Base-by-base conservation (phyloP, 2,329 filamentous ascomycete genomes). In the Sporothrix schenckii region DNA sequence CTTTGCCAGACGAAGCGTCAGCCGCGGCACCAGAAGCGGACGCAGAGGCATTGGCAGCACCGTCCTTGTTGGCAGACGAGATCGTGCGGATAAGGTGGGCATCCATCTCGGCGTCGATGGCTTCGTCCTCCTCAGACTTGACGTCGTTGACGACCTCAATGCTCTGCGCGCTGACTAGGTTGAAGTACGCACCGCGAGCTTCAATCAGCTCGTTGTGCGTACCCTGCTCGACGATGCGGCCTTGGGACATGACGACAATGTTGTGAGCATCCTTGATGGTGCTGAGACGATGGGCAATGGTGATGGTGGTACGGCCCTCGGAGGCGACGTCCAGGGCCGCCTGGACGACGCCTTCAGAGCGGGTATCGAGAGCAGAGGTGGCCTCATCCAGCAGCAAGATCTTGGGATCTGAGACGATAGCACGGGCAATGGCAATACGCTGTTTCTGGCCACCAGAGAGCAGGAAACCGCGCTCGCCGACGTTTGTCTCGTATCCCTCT, bases 401-500 rank as follows among this genome's bases (percentile, higher is more conserved):
- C 82, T 94, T 96, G 0, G 94, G 94, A 75, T 97, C 92, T 21
- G 91, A 94, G 41, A 97, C 92, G 70, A 97, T 88, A 52, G 94
- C 94, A 76, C 93, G 87, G 9, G 94, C 93, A 79, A 98, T 97
- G 14, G 94, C 94, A 77, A 98, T 96, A 75, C 95, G 92, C 80
- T 98, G 95, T 80, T 97, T 97, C 80, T 99, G 95, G 49, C 95
- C 95, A 78, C 95, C 95, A 69, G 92, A 97, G 10, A 99, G 85
- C 68, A 97, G 82, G 78, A 97, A 97, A 11, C 95, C 95, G 73
- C 94, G 90, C 80, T 98, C 93, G 70, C 95, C 95, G n/a, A 98
- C 94, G 74, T 96, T 90, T 0, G 95, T 98, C 74, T 97, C 88
- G 76, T 98, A 98, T 1, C 92, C 91, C 75, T 98, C 91, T 0